These are phyloP conservation scores for Podaxis mareebaensis DNA, from an alignment of 768 basidiomycete genomes.

Conservation along the genomic window DNA sequence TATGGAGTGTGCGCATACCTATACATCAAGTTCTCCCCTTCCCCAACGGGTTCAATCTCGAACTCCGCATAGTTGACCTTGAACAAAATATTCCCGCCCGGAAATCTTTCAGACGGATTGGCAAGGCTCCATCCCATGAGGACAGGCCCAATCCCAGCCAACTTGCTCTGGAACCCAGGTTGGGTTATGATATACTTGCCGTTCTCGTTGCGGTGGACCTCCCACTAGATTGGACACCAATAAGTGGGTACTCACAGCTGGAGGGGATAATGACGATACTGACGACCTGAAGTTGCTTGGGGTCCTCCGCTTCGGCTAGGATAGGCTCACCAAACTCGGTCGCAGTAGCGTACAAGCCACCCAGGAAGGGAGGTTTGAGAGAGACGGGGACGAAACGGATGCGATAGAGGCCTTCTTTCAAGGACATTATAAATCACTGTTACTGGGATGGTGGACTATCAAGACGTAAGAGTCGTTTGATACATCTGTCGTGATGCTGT, in stretches of 20 bases:
- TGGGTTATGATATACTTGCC: constrained; percentile 5
- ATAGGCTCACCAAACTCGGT: constrained; percentile 2
- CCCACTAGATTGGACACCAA: neutral
- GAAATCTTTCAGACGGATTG: neutral
- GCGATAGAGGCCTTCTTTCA: constrained; percentile 2
- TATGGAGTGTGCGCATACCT: neutral
- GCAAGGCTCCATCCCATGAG: constrained; percentile 2
- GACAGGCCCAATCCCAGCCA: neutral
- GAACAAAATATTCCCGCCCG: neutral
- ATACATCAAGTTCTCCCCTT: neutral
- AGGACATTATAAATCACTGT: neutral
- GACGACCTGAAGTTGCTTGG: neutral
- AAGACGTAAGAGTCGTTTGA: neutral
- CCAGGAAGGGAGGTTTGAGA: neutral
- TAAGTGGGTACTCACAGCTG: neutral
- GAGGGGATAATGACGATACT: neutral
- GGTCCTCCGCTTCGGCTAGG: neutral
- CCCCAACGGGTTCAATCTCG: neutral
- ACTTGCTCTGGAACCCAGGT: neutral
- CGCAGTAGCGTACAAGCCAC: constrained; percentile 1
- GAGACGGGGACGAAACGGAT: constrained; percentile 3
- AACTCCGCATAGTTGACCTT: neutral
- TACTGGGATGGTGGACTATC: neutral
- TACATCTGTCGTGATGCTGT: neutral
- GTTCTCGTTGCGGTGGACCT: neutral